A percentile compares a stretch with the other conserved stretches of the same genome.
phyloP scores from a whole-genome alignment of 169 alveolate genomes.

The Cyclospora cayetanensis region DNA sequence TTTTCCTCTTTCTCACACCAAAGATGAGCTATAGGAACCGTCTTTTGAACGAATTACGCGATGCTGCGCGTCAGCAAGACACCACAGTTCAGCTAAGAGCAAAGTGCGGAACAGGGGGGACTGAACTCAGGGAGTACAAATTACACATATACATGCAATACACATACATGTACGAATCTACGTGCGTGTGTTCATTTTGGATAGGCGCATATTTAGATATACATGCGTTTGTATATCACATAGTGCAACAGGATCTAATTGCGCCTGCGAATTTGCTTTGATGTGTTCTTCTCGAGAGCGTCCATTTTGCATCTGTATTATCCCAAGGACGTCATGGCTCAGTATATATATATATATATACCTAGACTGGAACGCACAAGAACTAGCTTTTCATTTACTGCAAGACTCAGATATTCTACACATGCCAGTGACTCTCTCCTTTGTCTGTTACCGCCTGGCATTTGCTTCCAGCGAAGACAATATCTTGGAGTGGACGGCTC shows the following conservation, averaged over 20 bases:
- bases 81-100: background rate
- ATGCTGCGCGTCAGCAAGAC: background rate
- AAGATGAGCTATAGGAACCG: slow-evolving; percentile 21
- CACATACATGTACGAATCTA: background rate
- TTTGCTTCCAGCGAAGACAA: slow-evolving; percentile 79
- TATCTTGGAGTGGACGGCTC: slow-evolving; percentile 89
- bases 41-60: slow-evolving; percentile 18
- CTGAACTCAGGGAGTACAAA: too few species aligned
- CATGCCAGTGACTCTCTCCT: background rate
- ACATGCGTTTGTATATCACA: background rate
- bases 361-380: background rate
- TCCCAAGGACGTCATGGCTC: background rate
- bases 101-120: background rate
- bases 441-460: background rate
- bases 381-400: background rate
- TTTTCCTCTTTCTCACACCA: background rate
- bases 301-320: background rate
- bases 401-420: background rate
- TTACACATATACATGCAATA: background rate
- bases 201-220: background rate
- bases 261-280: background rate
- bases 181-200: too few species aligned
- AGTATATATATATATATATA: background rate
- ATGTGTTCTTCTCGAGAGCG: background rate
- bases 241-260: background rate